Conservation (phyloP, 495 filamentous ascomycete species). For the Neurospora tetraspora region DNA sequence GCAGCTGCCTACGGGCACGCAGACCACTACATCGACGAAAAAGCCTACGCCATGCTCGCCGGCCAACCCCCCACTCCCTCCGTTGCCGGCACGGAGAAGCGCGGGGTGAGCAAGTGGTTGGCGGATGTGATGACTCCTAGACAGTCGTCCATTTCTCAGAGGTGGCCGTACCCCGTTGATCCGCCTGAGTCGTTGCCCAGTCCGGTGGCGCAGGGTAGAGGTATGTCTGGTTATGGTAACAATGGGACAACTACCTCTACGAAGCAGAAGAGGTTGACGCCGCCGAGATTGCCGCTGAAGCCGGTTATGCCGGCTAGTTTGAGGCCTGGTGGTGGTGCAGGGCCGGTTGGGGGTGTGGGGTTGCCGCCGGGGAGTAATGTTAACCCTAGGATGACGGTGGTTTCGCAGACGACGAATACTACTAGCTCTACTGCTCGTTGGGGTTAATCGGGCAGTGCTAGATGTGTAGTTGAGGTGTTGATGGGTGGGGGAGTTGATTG, state of each 20-base stretch:
- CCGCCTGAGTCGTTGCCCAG: neutral
- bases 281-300: neutral
- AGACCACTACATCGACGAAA: neutral
- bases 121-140: neutral
- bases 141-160: neutral
- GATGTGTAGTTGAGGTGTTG: neutral
- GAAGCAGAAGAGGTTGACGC: neutral
- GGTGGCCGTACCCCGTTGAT: neutral
- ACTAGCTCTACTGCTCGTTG: neutral
- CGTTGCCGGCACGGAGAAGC: neutral
- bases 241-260: neutral
- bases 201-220: neutral
- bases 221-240: neutral
- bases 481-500: neutral
- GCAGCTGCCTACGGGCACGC: neutral
- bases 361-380: neutral
- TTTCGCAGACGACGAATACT: neutral
- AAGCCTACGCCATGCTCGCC: neutral
- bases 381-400: neutral
- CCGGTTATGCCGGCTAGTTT: neutral
- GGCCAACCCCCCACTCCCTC: neutral
- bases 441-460: neutral
- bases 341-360: neutral
- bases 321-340: neutral
- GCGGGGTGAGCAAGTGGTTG: neutral